Evolutionary conservation across 2,329 filamentous ascomycete genomes (phyloP).

Genomic region (Aciculosporium take): DNA sequence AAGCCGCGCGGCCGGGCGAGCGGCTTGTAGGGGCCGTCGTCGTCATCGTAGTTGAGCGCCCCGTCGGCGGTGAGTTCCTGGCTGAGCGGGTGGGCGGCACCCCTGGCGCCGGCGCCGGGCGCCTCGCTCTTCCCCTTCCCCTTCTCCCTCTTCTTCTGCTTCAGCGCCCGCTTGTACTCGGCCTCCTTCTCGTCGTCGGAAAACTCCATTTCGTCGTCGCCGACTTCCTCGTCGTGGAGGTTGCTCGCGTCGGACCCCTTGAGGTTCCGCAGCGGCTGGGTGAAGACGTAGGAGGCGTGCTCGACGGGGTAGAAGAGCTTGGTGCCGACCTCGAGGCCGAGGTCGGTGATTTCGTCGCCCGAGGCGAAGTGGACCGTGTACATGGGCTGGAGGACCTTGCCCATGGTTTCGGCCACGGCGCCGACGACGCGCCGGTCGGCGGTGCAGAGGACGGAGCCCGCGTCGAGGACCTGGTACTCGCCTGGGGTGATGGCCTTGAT

Average conservation of each 20-base stretch:
- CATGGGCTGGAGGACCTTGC: slow-evolving; percentile 69
- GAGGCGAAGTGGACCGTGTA: slow-evolving; percentile 71
- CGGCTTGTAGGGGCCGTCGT: slow-evolving; percentile 58
- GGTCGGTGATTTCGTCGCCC: slow-evolving; percentile 49
- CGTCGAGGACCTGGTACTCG: slow-evolving; percentile 73
- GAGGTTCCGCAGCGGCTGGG: slow-evolving; percentile 58
- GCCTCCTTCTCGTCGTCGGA: slow-evolving; percentile 93
- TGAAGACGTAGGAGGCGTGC: slow-evolving; percentile 76
- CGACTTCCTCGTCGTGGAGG: slow-evolving; percentile 82
- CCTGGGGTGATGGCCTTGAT: slow-evolving; percentile 67
- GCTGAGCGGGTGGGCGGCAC: slow-evolving; percentile 26
- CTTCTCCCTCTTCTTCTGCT: slow-evolving; percentile 47
- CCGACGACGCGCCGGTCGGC: slow-evolving; percentile 65
- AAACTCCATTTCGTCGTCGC: slow-evolving; percentile 79
- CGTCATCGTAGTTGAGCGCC: slow-evolving; percentile 52
- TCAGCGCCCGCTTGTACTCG: slow-evolving; percentile 57
- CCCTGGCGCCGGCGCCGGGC: slow-evolving; percentile 19
- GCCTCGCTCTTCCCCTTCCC: slow-evolving; percentile 28
- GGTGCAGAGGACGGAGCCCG: slow-evolving; percentile 69
- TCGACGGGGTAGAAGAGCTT: slow-evolving; percentile 66
- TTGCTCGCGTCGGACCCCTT: slow-evolving; percentile 94
- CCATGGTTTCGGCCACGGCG: slow-evolving; percentile 71
- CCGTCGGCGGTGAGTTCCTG: slow-evolving; percentile 25
- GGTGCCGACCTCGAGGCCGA: slow-evolving; percentile 53
- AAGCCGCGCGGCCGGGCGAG: slow-evolving; percentile 54